Conservation (phyloP, 2,329 filamentous ascomycete genomes). For the Ophiocordyceps sinensis region DNA sequence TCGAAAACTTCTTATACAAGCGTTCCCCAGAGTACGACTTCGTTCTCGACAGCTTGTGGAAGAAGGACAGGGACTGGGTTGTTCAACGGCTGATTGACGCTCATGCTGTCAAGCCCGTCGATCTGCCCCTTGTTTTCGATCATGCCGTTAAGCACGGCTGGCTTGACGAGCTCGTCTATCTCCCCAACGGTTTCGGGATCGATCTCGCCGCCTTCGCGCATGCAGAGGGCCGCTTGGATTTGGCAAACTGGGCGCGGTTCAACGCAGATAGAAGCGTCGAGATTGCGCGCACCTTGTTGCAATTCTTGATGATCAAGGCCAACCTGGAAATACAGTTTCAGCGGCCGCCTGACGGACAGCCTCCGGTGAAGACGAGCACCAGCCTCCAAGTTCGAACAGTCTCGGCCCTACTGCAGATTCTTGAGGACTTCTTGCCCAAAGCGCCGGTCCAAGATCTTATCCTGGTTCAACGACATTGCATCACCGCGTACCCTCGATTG, state of each 20-base stretch:
- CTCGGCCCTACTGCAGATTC: constrained; percentile 61
- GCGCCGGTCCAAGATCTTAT: constrained; percentile 54
- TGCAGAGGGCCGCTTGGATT: constrained; percentile 63
- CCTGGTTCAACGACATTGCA: constrained; percentile 69
- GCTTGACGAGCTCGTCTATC: constrained; percentile 66
- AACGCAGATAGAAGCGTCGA: constrained; percentile 52
- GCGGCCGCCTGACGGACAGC: constrained; percentile 48
- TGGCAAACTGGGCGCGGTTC: constrained; percentile 66
- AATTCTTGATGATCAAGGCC: constrained; percentile 75
- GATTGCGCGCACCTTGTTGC: constrained; percentile 57
- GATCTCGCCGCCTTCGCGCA: constrained; percentile 80
- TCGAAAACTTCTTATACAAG: constrained; percentile 73
- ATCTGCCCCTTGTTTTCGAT: constrained; percentile 27
- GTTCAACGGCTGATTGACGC: constrained; percentile 67
- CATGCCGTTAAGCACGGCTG: constrained; percentile 72
- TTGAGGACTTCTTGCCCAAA: constrained; percentile 55
- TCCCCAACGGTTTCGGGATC: constrained; percentile 71
- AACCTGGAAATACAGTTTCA: constrained; percentile 66
- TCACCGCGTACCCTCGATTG: constrained; percentile 81
- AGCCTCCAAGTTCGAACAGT: constrained; percentile 78
- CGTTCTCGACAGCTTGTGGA: constrained; percentile 83
- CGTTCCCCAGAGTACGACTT: constrained; percentile 68
- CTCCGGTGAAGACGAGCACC: constrained; percentile 45
- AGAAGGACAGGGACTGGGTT: constrained; percentile 79
- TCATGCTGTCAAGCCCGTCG: constrained; percentile 56